phyloP scores from a whole-genome alignment of 73 alveolate species.

The Paramecium primaurelia region DNA sequence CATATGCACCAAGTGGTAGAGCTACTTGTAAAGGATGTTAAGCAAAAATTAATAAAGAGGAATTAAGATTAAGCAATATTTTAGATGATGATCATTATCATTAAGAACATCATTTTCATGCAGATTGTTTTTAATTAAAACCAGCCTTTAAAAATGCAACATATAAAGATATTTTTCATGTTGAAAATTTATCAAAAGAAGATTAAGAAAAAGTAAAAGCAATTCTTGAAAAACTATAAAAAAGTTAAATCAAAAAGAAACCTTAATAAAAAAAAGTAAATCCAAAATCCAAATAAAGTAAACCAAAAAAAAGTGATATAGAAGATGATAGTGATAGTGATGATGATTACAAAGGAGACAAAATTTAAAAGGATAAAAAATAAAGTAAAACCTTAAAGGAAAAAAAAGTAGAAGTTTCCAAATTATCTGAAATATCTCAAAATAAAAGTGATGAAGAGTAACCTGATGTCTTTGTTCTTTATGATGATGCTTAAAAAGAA shows the following conservation, averaged over 20 bases:
- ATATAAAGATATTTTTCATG: not conserved
- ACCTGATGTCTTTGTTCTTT: not conserved
- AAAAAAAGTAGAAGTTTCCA: not conserved
- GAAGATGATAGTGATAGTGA: not conserved
- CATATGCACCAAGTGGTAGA: slow-evolving; percentile 1
- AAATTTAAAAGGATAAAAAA: not conserved
- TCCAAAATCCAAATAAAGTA: not conserved
- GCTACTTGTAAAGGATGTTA: slow-evolving; percentile 28
- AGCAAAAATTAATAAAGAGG: not conserved
- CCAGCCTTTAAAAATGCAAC: not conserved
- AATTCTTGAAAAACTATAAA: not conserved
- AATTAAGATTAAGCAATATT: not conserved
- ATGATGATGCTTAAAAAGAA: not conserved
- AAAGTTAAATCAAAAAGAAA: not conserved
- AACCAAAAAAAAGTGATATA: not conserved
- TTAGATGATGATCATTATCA: not conserved
- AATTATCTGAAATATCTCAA: not conserved
- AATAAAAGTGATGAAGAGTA: not conserved
- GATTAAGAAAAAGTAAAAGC: slow-evolving; percentile 6
- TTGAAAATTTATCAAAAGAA: not conserved
- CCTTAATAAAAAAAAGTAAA: not conserved
- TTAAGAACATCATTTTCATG: not conserved
- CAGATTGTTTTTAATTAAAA: not conserved
- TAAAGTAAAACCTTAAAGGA: not conserved
- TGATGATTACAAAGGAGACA: not conserved